Evolutionary conservation across 2,329 filamentous ascomycete species (phyloP).

Genomic region (Sarocladium strictum): DNA sequence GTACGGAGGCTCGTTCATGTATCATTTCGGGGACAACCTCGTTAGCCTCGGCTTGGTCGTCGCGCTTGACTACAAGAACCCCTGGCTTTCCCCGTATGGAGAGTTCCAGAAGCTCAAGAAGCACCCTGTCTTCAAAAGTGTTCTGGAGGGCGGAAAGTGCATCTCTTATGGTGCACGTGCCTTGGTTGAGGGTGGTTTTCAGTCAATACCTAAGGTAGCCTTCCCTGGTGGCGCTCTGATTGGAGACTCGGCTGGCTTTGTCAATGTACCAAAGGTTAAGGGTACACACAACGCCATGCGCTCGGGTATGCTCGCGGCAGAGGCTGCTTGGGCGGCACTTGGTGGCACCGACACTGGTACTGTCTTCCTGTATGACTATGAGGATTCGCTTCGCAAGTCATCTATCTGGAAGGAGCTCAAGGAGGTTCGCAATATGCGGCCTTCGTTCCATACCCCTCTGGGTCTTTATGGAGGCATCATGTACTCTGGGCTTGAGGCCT

Average conservation of each 20-base stretch:
- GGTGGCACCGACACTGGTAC: slow-evolving; percentile 49
- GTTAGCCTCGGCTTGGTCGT: slow-evolving; percentile 89
- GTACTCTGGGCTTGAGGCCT: slow-evolving; percentile 92
- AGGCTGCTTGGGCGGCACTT: slow-evolving; percentile 80
- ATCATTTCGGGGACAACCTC: slow-evolving; percentile 96
- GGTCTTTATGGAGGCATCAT: slow-evolving; percentile 84
- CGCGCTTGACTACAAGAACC: slow-evolving; percentile 91
- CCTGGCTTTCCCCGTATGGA: slow-evolving; percentile 89
- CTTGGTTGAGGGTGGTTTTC: slow-evolving; percentile 90
- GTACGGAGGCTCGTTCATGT: slow-evolving; percentile 98
- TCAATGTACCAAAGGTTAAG: slow-evolving; percentile 98
- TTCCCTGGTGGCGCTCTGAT: slow-evolving; percentile 95
- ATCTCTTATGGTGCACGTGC: slow-evolving; percentile 93
- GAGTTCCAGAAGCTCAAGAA: slow-evolving; percentile 99
- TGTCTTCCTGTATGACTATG: slow-evolving; percentile 92
- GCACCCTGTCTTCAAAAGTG: slow-evolving; percentile 80
- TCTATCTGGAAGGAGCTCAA: slow-evolving; percentile 91
- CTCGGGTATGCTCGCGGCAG: slow-evolving; percentile 91
- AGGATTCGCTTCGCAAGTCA: slow-evolving; percentile 78
- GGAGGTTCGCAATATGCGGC: slow-evolving; percentile 95
- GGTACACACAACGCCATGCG: slow-evolving; percentile 98
- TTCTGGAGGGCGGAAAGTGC: slow-evolving; percentile 94
- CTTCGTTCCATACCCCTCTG: slow-evolving; percentile 83
- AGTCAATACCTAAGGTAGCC: slow-evolving; percentile 93
- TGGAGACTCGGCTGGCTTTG: slow-evolving; percentile 90